Base-by-base conservation (phyloP, 306 rosid species). In the Quercus parvula region DNA sequence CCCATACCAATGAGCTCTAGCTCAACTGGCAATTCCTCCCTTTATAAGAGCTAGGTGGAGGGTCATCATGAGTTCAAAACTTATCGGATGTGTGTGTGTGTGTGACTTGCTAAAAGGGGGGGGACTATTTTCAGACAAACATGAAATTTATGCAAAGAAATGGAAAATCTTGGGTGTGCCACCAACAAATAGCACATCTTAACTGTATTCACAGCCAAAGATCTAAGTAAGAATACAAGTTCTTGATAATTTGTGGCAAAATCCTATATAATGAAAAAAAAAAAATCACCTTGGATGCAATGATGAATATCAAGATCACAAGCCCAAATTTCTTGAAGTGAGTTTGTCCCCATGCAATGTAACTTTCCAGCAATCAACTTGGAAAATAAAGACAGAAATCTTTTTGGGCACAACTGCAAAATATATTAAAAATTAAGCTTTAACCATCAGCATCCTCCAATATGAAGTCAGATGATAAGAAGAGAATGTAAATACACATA, bases 391-490 rank as follows among this genome's bases (percentile, higher is more conserved):
- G 64, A 90, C 89, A 55, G 96, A 91, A 75, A 35, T 74, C 84
- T 59, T 91, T 84, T 91, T 95, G 35, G 98, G 98, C 77, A 92
- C 91, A 86, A 92, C 99, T 95, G 96, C 85, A 78, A 75, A 75
- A 68, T 61, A 27, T 35, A 35, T 69, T 46, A 11, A 77, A 67
- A 17, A 54, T 18, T 25, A 70, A 18, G 15, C 56, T 49, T 27
- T 57, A 70, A 69, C 35, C 69, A 73, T 78, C 73, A 68, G 41
- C 56, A 56, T 49, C 59, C 81, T 51, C 44, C 44, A 44, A 66
- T 22, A 10, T 54, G 6, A 56, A n/a, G 38, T 76, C n/a, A 71
- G 28, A 54, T 44, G 15, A 31, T 19, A 20, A 12, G 2, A 28
- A 28, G 35, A 55, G 51, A 24, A 18, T 22, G 10, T 3, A 17